A percentile compares a stretch with the other conserved stretches of the same genome.
Conservation (phyloP, 768 basidiomycete species). For the Hysterangium stoloniferum region DNA sequence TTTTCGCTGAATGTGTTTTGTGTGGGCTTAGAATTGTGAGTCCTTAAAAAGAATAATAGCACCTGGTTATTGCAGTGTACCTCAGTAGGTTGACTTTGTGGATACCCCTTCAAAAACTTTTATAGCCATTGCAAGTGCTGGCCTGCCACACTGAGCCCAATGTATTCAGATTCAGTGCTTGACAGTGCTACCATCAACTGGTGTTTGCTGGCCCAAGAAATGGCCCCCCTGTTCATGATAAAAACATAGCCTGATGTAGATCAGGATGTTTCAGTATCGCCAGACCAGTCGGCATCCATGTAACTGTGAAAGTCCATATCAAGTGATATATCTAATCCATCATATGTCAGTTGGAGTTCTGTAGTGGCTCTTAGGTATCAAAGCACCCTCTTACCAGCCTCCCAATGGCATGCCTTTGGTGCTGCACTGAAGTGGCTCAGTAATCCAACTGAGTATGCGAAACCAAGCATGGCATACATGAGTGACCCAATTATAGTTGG, state of each 20-base stretch:
- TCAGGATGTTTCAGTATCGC: slow-evolving; percentile 19
- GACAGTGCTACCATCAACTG: slow-evolving; percentile 22
- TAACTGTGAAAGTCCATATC: slow-evolving; percentile 23
- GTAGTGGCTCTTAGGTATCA: no score
- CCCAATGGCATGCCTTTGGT: slow-evolving; percentile 12
- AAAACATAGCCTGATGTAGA: slow-evolving; percentile 29
- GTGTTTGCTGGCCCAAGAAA: slow-evolving; percentile 20
- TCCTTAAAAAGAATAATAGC: slow-evolving; percentile 22
- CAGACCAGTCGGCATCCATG: no score
- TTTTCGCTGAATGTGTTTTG: slow-evolving; percentile 20
- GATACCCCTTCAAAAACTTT: slow-evolving; percentile 4
- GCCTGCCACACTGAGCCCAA: slow-evolving; percentile 15
- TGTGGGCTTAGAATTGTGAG: slow-evolving; percentile 18
- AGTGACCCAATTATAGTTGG: not conserved
- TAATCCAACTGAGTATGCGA: slow-evolving; percentile 4
- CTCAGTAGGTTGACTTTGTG: slow-evolving; percentile 14
- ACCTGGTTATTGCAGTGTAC: slow-evolving; percentile 27
- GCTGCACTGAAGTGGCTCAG: slow-evolving; percentile 9
- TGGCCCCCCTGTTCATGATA: slow-evolving; percentile 14
- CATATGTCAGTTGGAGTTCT: no score
- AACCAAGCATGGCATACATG: slow-evolving; percentile 15
- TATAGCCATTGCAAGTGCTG: slow-evolving; percentile 10
- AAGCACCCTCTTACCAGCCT: slow-evolving; percentile 7
- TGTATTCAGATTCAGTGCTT: slow-evolving; percentile 23
- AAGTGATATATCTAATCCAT: no score